Percentiles rank a stretch among this genome's conserved stretches.
These are phyloP conservation scores for Beauveria pseudobassiana DNA, from an alignment of 2,329 filamentous ascomycete genomes.

Conservation along the genomic window DNA sequence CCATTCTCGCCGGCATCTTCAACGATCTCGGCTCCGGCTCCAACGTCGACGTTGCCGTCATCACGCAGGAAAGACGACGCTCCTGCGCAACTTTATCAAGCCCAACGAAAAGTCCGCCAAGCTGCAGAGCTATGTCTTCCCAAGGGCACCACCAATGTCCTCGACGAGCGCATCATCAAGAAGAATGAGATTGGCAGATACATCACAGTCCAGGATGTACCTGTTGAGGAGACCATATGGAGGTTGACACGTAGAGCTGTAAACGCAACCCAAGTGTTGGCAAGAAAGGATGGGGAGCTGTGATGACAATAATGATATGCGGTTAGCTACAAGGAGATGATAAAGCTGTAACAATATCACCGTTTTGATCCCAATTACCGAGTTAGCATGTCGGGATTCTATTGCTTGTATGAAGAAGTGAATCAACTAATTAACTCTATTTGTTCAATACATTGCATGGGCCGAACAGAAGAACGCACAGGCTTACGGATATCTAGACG, in stretches of 20 bases:
- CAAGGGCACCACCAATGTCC: slow-evolving; percentile 85
- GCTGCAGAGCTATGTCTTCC: slow-evolving; percentile 88
- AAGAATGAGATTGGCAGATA: slow-evolving; percentile 93
- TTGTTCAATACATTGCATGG: slow-evolving; percentile 1
- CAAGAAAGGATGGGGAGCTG: not conserved
- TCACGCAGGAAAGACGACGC: slow-evolving; percentile 91
- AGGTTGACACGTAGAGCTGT: slow-evolving; percentile 49
- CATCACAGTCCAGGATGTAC: slow-evolving; percentile 81
- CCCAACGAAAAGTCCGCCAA: slow-evolving; percentile 89
- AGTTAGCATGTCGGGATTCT: too few species aligned
- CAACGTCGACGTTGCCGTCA: slow-evolving; percentile 95
- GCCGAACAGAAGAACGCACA: not conserved
- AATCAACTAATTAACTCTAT: not conserved
- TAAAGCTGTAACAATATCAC: slow-evolving; percentile 9
- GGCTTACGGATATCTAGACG: not conserved
- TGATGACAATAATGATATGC: not conserved
- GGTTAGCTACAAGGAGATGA: not conserved
- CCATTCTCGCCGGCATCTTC: slow-evolving; percentile 94
- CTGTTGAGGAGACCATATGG: slow-evolving; percentile 63
- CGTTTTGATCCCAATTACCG: not conserved
- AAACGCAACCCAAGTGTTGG: not conserved
- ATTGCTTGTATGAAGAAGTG: not conserved
- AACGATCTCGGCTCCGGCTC: slow-evolving; percentile 96
- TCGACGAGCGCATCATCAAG: slow-evolving; percentile 94
- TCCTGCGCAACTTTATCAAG: slow-evolving; percentile 87